A percentile compares a stretch with the other conserved stretches of the same genome.
Evolutionary conservation across 1,284 basidiomycete genomes (phyloP).

Genomic region (Pseudomicrostroma phylloplanum): DNA sequence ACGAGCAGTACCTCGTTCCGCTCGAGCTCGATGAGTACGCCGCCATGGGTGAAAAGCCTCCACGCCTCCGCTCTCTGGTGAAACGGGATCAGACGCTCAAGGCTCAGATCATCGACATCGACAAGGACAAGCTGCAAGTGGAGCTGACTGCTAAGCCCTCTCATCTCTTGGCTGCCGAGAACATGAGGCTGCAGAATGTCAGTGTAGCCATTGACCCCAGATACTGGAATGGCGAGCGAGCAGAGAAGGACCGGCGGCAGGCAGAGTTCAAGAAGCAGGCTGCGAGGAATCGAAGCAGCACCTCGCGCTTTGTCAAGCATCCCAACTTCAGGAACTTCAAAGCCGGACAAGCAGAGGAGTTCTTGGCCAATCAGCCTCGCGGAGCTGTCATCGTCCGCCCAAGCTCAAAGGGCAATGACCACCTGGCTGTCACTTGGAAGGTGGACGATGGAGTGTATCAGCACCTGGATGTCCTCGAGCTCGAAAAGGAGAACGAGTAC

Average conservation of each 20-base stretch:
- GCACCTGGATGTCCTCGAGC: conserved; percentile 90
- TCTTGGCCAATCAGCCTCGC: conserved; percentile 79
- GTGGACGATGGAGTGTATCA: conserved; percentile 94
- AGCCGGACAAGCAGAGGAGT: conserved; percentile 78
- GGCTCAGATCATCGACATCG: conserved; percentile 70
- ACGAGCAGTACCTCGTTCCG: conserved; percentile 35
- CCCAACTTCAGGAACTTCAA: conserved; percentile 98
- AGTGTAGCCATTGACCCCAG: conserved; percentile 59
- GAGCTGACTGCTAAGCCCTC: conserved; percentile 68
- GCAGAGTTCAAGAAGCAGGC: conserved; percentile 68
- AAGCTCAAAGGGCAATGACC: conserved; percentile 85
- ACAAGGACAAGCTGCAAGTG: conserved; percentile 64
- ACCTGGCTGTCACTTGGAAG: conserved; percentile 98
- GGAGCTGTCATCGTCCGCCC: conserved; percentile 74
- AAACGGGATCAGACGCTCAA: conserved; percentile 66
- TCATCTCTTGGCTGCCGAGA: conserved; percentile 56
- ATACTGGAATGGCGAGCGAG: conserved; percentile 64
- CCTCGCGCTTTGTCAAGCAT: conserved; percentile 78
- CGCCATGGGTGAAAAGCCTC: conserved; percentile 3
- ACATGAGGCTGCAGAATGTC: conserved; percentile 56
- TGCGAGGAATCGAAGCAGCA: conserved; percentile 63
- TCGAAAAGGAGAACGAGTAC: conserved; percentile 63
- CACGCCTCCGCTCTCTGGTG: conserved; percentile 31
- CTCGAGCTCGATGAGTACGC: conserved; percentile 18
- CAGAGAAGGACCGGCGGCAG: conserved; percentile 68